Base-by-base conservation (phyloP, 148 eudicot genomes). In the Euryodendron excelsum region DNA sequence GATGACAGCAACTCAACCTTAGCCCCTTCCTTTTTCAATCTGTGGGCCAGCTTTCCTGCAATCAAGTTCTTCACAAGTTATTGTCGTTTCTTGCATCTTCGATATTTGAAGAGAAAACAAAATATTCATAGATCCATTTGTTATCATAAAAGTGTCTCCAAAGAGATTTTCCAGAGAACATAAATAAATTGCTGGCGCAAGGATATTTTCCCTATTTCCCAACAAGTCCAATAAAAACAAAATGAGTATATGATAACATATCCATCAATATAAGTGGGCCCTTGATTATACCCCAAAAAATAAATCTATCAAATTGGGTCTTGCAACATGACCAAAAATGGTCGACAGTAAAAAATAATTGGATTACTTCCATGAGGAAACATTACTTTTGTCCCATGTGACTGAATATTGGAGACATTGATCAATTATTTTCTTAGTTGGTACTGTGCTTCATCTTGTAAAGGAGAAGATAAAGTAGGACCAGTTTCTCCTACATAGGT, bases 1-100 rank as follows among this genome's bases (percentile, higher is more conserved):
- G 52, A 23, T 44, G 74, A 59, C 2, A 39, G 65, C 33, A 76
- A 68, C 87, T 80, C 77, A 96, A n/a, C 99, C 91, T 92, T 96
- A 47, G 98, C 89, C 47, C 98, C 99, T 79, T 86, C 92, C 75
- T 88, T 91, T 87, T 89, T 96, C 89, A 96, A 89, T 68, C 98
- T 89, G 84, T 90, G 73, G 60, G 98, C 98, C 86, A 96, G 84
- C 91, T 96, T 96, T 60, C 99, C 99, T 96, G 90, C 86, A 90
- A 77, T 37, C 20, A 56, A 75, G 50, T 60, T 79, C 47, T 41
- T 61, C 34, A 15, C 18, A 65, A 75, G 66, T 70, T 80, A 76
- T 30, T 10, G 27, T 68, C 37, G 58, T 68, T 70, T 66, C 60
- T 65, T 31, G 36, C 11, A 27, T 75, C 50, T 75, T 69, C 73